Conservation (phyloP, 1,139 yeast species). For the Pichia sp. region DNA sequence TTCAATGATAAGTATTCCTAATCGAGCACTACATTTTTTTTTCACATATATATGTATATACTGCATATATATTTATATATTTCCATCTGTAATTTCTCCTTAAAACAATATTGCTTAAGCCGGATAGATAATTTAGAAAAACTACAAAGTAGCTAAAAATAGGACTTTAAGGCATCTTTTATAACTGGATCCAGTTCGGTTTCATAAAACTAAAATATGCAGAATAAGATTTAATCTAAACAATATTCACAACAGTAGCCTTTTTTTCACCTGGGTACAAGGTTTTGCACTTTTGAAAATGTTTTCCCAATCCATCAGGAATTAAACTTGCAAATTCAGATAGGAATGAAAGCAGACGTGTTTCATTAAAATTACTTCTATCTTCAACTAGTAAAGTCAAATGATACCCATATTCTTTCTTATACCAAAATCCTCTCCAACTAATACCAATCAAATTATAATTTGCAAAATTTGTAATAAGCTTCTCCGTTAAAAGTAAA, state of each 20-base stretch:
- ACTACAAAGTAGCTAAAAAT: too few relatives aligned
- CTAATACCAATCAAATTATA: slow-evolving; percentile 6
- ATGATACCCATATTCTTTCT: slow-evolving; percentile 3
- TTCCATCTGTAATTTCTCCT: too few relatives aligned
- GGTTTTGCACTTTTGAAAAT: slow-evolving; percentile 8
- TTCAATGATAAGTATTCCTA: too few relatives aligned
- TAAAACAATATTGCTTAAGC: too few relatives aligned
- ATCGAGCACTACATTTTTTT: too few relatives aligned
- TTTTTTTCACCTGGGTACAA: slow-evolving; percentile 4
- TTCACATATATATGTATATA: too few relatives aligned
- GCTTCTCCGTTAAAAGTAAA: slow-evolving; percentile 3
- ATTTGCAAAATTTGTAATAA: background rate
- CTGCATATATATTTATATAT: too few relatives aligned
- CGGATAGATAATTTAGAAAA: too few relatives aligned
- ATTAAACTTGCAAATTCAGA: slow-evolving; percentile 3
- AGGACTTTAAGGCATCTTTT: too few relatives aligned
- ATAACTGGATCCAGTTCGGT: too few relatives aligned
- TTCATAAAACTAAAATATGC: too few relatives aligned
- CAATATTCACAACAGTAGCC: background rate
- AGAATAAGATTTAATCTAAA: background rate
- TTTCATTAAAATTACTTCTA: background rate
- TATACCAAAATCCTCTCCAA: slow-evolving; percentile 6
- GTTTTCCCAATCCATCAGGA: slow-evolving; percentile 4
- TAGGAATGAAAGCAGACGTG: background rate
- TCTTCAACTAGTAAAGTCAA: slow-evolving; percentile 11